Base-by-base conservation (phyloP, 441 rosid genomes). In the Populus hybrid region DNA sequence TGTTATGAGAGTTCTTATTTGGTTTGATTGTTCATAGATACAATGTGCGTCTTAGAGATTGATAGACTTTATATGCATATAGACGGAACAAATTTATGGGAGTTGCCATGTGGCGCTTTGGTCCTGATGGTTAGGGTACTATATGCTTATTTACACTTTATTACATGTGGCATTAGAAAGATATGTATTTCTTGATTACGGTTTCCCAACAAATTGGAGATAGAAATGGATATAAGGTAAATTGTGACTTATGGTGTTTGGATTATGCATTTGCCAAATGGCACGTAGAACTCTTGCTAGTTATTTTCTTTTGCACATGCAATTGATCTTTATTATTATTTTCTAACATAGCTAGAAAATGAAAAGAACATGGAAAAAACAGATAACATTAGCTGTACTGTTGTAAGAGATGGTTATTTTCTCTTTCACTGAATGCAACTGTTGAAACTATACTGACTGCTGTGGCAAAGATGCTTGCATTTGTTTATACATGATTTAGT, bases 171-270 rank as follows among this genome's bases (percentile, higher is more conserved):
- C 65, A 67, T 26, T 36, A 18, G 42, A 14, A 7, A 30, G 73
- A 24, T 77, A 66, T 23, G 70, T 73, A 75, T 21, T 50, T 72
- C 79, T 19, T 66, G 65, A 30, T 69, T 35, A 74, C 19, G 42
- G 53, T 67, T 74, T 69, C 72, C 61, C 73, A 36, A 32, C 36
- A n/a, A 24, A 34, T 79, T 30, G 63, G 79, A 40, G 69, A 71
- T 35, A 34, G 30, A 34, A 64, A 64, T 75, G 21, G 57, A 66
- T 71, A 69, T 23, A 46, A 3, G 66, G 10, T 8, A n/a, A 61
- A 61, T 21, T 61, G 12, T 61, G 24, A 61, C 9, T 3, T 61
- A 61, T 61, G 66, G 12, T 61, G 66, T 61, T 21, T 61, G 66
- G 12, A 21, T 61, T 9, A 61, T 61, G 14, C 4, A n/a, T 21